Evolutionary conservation across 1,284 basidiomycete species (phyloP), one percentile per base, ranked within the genome.

Genomic region (Ustilago shanxiensis): DNA sequence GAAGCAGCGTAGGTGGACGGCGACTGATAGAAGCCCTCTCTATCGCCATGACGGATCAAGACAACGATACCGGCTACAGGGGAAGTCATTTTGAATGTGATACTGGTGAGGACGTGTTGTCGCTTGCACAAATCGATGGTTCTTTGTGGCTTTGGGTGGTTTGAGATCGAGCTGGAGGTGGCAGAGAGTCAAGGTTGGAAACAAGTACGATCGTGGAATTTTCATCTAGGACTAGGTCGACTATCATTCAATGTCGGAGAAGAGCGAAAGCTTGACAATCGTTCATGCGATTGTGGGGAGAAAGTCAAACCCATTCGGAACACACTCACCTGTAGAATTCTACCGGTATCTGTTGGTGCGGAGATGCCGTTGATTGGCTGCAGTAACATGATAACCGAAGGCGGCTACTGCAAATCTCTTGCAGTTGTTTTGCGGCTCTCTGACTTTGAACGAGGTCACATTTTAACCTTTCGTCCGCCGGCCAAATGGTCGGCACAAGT

Each of bases 21-120:
- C 0, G 68, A 73, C 61, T 82, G 78, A 56, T 79, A 82, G 63
- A 80, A 77, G 51, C 79, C 90, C 77, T 87, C 88, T 67, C 93
- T 90, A 87, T 94, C 93, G 70, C 93, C 94, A 82, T 94, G 94
- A 79, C 93, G 91, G 67, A 92, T 91, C 80, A 95, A 88, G 83
- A 94, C 88, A 81, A 95, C 90, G 80, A 92, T 91, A 86, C 93
- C 93, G 79, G 92, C 90, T 66, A 93, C 77, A 9, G 77, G 64
- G 41, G 62, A 66, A 26, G 70, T 37, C 66, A 70, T 77, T 47
- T 22, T 58, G 5, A 20, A 2, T 47, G 20, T 33, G 4, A 6
- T 20, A 18, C 4, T 49, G 13, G 24, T n/a, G 14, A 14, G 24
- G 47, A 14, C 1, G 24, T 49, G 22, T 14, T 24, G 11, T 11